These are phyloP conservation scores for Globisporangium parvum DNA, from an alignment of 352 stramenopile genomes.

Conservation along the genomic window DNA sequence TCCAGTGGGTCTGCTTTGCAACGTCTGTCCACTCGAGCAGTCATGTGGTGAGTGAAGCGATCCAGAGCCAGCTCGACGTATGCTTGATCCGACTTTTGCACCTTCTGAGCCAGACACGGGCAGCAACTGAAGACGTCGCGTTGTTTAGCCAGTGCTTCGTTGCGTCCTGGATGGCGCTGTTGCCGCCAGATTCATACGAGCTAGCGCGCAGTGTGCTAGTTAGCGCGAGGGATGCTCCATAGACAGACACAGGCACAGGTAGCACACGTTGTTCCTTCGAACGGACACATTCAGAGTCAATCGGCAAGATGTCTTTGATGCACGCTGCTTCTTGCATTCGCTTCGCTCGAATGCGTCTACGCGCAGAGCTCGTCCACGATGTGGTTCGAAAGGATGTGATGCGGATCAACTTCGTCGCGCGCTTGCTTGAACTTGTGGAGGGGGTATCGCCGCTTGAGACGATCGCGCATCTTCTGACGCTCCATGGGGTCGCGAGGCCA, in stretches of 20 bases:
- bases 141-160: slow-evolving; percentile 24
- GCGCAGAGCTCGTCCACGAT: slow-evolving; percentile 81
- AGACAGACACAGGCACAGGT: neutral
- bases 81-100: slow-evolving; percentile 29
- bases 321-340: too few relatives aligned
- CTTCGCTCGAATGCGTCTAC: slow-evolving; percentile 2
- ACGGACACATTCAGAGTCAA: too few relatives aligned
- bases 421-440: slow-evolving; percentile 88
- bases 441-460: slow-evolving; percentile 79
- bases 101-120: slow-evolving; percentile 13
- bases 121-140: slow-evolving; percentile 5
- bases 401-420: slow-evolving; percentile 88
- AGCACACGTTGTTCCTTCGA: neutral
- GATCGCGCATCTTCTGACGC: slow-evolving; percentile 44
- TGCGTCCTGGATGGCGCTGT: slow-evolving; percentile 26
- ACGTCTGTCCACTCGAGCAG: slow-evolving; percentile 9
- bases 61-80: slow-evolving; percentile 25
- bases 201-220: slow-evolving; percentile 13
- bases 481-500: slow-evolving; percentile 50
- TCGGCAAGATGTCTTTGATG: too few relatives aligned
- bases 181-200: slow-evolving; percentile 19
- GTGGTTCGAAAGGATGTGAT: slow-evolving; percentile 89
- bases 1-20: slow-evolving; percentile 31
- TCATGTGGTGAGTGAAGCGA: slow-evolving; percentile 1
- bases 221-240: neutral